These are phyloP conservation scores for Trypanosoma avium DNA, from an alignment of 208 protist genomes.

Conservation along the genomic window DNA sequence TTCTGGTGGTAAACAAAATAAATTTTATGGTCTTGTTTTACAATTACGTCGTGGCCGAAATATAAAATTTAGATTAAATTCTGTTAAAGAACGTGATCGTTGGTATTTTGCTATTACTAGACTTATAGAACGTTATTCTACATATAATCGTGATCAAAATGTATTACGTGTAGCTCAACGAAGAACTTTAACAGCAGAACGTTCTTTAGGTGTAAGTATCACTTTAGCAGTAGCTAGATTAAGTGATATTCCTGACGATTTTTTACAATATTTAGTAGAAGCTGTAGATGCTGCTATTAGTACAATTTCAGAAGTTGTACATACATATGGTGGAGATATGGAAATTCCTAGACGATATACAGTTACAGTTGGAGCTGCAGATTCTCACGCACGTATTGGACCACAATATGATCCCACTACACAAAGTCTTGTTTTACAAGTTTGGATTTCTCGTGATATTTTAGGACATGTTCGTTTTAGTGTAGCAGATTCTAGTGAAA, in stretches of 20 bases:
- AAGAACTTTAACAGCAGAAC: slow-evolving; percentile 42
- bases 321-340: slow-evolving; percentile 40
- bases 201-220: slow-evolving; percentile 61
- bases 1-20: slow-evolving; percentile 75
- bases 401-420: slow-evolving; percentile 69
- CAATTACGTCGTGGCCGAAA: slow-evolving; percentile 41
- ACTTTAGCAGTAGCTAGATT: slow-evolving; percentile 49
- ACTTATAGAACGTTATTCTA: slow-evolving; percentile 63
- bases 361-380: slow-evolving; percentile 40
- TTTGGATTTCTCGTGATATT: slow-evolving; percentile 49
- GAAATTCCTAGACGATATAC: slow-evolving; percentile 56
- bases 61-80: slow-evolving; percentile 71
- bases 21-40: slow-evolving; percentile 74
- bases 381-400: slow-evolving; percentile 24
- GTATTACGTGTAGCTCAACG: slow-evolving; percentile 49
- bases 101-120: slow-evolving; percentile 71
- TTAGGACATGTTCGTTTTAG: slow-evolving; percentile 52
- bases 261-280: slow-evolving; percentile 81
- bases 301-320: slow-evolving; percentile 54
- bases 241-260: slow-evolving; percentile 52
- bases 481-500: slow-evolving; percentile 55
- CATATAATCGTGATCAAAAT: slow-evolving; percentile 59
- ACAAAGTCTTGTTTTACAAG: slow-evolving; percentile 55
- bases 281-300: slow-evolving; percentile 68
- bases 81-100: slow-evolving; percentile 61